Conservation (phyloP, 192 early-diverging fungal species). For the Coemansia furcata region DNA sequence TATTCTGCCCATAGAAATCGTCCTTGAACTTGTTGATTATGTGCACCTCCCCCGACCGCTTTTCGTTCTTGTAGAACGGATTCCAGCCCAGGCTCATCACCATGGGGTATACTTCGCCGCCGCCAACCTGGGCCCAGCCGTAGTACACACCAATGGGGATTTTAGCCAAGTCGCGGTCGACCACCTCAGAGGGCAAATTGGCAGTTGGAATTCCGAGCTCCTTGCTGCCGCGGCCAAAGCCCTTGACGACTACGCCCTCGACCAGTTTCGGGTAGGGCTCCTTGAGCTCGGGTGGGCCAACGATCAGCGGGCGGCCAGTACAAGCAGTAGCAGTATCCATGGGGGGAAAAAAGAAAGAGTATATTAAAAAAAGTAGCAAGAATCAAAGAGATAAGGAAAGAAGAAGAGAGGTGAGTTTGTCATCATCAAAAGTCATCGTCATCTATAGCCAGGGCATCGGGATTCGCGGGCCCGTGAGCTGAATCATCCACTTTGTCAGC, state of each 20-base stretch:
- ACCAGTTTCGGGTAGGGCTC: slow-evolving; percentile 77
- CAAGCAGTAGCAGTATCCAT: neutral
- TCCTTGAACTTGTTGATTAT: slow-evolving; percentile 81
- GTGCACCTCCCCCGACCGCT: slow-evolving; percentile 95
- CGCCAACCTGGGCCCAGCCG: slow-evolving; percentile 81
- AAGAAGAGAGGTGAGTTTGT: neutral
- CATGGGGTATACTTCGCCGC: slow-evolving; percentile 77
- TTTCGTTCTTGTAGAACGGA: slow-evolving; percentile 97
- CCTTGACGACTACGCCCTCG: slow-evolving; percentile 77
- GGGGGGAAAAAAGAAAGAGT: neutral
- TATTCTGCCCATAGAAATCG: slow-evolving; percentile 89
- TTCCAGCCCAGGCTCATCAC: slow-evolving; percentile 99
- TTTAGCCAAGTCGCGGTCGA: slow-evolving; percentile 59
- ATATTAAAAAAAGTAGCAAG: neutral
- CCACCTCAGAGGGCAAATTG: slow-evolving; percentile 81
- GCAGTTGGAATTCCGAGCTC: slow-evolving; percentile 98
- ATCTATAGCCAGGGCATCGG: slow-evolving; percentile 24
- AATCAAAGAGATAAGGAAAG: neutral
- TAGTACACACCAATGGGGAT: slow-evolving; percentile 90
- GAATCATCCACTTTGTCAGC: slow-evolving; percentile 21
- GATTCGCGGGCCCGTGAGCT: neutral
- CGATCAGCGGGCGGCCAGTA: slow-evolving; percentile 57
- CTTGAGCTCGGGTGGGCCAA: slow-evolving; percentile 59
- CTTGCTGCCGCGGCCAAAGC: slow-evolving; percentile 94
- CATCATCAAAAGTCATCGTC: slow-evolving; percentile 22